Percentiles rank a stretch among this genome's conserved stretches.
Evolutionary conservation across 257 asterid species (phyloP).

Genomic region (Cinchona pubescens): DNA sequence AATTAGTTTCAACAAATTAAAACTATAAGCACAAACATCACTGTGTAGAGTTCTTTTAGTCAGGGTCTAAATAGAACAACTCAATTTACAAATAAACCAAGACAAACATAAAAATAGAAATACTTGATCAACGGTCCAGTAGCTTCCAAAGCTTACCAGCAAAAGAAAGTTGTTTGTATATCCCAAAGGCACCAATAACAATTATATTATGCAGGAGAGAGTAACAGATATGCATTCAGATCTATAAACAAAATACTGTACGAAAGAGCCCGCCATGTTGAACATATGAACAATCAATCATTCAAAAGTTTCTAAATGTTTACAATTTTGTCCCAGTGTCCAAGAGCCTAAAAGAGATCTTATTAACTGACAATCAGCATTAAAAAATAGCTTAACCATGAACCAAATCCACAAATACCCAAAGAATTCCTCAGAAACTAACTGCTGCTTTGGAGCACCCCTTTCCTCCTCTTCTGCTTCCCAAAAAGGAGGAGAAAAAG

Average conservation of each 20-base stretch:
- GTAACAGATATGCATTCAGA: neutral
- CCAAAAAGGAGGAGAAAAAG: neutral
- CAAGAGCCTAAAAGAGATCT: neutral
- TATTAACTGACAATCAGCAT: neutral
- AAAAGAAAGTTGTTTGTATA: neutral
- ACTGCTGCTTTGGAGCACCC: neutral
- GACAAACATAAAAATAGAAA: neutral
- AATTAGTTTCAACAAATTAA: neutral
- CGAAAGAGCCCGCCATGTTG: neutral
- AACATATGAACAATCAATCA: slow-evolving; percentile 1
- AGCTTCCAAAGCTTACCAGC: neutral
- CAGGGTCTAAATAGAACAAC: slow-evolving; percentile 2
- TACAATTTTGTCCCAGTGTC: neutral
- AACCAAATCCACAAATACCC: slow-evolving; percentile 3
- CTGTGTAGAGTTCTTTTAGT: neutral
- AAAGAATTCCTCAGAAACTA: neutral
- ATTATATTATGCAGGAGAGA: neutral
- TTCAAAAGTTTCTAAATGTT: neutral
- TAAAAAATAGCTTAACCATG: neutral
- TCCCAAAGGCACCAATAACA: neutral
- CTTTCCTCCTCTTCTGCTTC: neutral
- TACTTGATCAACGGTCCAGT: neutral
- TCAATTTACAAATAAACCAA: neutral
- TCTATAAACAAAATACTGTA: neutral
- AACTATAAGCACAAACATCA: neutral